Conservation (phyloP, 2,329 filamentous ascomycete genomes). For the Penicillium hesseltinei region DNA sequence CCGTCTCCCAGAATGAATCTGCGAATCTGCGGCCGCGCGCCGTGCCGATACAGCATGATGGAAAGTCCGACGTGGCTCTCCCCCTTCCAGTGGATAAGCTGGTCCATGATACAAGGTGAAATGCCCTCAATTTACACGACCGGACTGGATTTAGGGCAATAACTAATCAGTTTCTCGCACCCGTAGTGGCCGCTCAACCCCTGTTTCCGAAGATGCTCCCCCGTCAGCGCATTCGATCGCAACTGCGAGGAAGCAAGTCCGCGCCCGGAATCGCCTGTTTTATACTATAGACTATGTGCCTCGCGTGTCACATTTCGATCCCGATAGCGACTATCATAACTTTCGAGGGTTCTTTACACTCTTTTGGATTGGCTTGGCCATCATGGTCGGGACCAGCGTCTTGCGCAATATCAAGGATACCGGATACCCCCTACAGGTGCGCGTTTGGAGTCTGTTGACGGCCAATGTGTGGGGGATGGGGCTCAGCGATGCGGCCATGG, state of each 20-base stretch:
- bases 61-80: conserved; percentile 23
- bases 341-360: conserved; percentile 97
- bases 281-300: conserved; percentile 89
- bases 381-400: conserved; percentile 96
- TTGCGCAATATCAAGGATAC: conserved; percentile 92
- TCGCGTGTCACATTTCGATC: conserved; percentile 93
- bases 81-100: conserved; percentile 30
- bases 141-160: not conserved
- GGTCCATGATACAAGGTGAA: conserved; percentile 39
- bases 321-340: conserved; percentile 84
- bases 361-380: conserved; percentile 95
- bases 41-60: conserved; percentile 26
- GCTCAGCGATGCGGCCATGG: conserved; percentile 82
- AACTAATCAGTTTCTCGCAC: conserved; percentile 1
- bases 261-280: conserved; percentile 80
- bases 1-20: conserved; percentile 28
- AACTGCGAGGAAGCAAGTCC: conserved; percentile 76
- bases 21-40: conserved; percentile 35
- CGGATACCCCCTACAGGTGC: conserved; percentile 76
- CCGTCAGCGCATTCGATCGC: conserved; percentile 86
- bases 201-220: conserved; percentile 84
- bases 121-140: not conserved
- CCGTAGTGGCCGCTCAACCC: conserved; percentile 74
- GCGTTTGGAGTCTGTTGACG: conserved; percentile 86
- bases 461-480: conserved; percentile 85